Evolutionary conservation across 345 rosid genomes (phyloP), one percentile per base, ranked within the genome.

Genomic region (Fremontodendron californicum): DNA sequence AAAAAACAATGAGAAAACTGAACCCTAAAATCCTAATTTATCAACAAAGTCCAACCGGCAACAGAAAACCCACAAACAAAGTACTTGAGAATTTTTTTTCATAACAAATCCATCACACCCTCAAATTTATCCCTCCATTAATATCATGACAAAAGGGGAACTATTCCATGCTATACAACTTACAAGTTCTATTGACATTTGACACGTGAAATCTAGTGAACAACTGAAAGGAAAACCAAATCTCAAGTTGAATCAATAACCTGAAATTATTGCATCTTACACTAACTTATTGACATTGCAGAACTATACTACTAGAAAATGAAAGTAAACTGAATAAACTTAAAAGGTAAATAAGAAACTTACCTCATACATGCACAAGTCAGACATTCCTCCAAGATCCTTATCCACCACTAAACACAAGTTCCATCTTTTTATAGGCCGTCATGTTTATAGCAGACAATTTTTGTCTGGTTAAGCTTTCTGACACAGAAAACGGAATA

Each of bases 351-450:
- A 81, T 19, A 18, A 10, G n/a, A 58, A 27, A 31, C 84, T 48
- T 79, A 94, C 97, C 94, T 90, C 88, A 64, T 88, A 86, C 60
- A 90, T 62, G 81, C 89, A 87, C 64, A 88, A 86, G 86, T 82
- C 93, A 71, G 93, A 89, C 95, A 94, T 93, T 86, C 84, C 90
- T 89, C 81, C 81, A 67, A 78, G 64, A 86, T 81, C 66, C 85
- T 85, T 89, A 90, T 43, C 87, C 93, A 76, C 88, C 93, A 81
- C 88, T 80, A 73, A 81, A 86, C 78, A 55, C 81, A 69, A 77
- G 80, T 71, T 76, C 85, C 84, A 76, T 76, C 79, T 77, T 78
- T 55, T 76, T 75, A 85, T 79, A 78, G 45, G 78, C 69, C 55
- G 43, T 83, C 92, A 89, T 87, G 75, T 75, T 82, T 81, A 68